Evolutionary conservation across 176 grass and related monocot genomes (phyloP).

Genomic region (Themeda triandra): DNA sequence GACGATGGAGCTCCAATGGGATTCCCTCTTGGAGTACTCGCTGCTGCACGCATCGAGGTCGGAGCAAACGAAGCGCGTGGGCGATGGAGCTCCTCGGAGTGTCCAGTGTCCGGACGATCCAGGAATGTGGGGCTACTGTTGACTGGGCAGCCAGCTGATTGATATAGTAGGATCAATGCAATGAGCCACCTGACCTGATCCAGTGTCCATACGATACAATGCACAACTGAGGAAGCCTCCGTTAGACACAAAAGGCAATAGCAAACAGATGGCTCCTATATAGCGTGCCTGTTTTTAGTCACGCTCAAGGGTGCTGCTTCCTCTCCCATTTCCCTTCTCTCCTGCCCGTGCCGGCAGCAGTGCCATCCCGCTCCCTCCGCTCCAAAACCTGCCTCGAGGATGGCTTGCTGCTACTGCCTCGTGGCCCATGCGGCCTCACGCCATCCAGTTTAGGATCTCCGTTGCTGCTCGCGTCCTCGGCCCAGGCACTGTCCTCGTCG

Average conservation of each 20-base stretch:
- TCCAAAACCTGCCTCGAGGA: conserved; percentile 64
- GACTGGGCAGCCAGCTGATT: background rate
- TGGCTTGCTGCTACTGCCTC: conserved; percentile 22
- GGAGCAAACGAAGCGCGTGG: too few species aligned
- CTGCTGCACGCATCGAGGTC: too few species aligned
- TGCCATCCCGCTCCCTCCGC: conserved; percentile 67
- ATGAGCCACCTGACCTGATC: background rate
- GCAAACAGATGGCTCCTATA: too few species aligned
- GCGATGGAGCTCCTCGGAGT: background rate
- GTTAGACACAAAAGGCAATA: too few species aligned
- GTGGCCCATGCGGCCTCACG: conserved; percentile 45
- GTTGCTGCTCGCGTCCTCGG: conserved; percentile 63
- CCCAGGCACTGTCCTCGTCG: conserved; percentile 53
- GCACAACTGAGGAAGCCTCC: background rate
- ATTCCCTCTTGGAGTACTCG: too few species aligned
- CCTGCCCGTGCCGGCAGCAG: conserved; percentile 1
- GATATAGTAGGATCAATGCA: background rate
- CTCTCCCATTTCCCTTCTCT: conserved; percentile 91
- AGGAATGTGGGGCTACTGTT: background rate
- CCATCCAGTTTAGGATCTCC: conserved; percentile 64
- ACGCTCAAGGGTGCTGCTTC: conserved; percentile 44
- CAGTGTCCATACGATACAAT: background rate
- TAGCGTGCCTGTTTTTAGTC: background rate
- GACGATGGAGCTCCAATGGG: too few species aligned
- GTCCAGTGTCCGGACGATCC: too few species aligned